Percentiles rank a stretch among this genome's conserved stretches.
Conservation (phyloP, 176 grass and related monocot species). For the Calamus simplicifolius region DNA sequence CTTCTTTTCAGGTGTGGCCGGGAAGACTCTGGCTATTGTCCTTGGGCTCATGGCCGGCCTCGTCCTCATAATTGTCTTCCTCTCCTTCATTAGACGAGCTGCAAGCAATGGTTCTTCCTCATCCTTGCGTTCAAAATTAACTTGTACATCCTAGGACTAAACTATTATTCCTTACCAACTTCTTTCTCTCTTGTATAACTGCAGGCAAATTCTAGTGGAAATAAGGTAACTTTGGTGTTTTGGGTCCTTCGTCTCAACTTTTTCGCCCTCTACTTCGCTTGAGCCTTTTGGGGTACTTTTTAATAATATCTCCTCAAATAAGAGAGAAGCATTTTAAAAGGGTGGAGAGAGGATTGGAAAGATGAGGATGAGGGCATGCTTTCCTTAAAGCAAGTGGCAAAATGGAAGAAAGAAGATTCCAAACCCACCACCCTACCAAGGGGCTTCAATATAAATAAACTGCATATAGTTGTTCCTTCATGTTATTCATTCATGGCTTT, state of each 20-base stretch:
- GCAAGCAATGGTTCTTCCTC: too few relatives aligned
- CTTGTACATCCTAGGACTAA: too few relatives aligned
- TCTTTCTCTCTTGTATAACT: too few relatives aligned
- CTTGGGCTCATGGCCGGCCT: too few relatives aligned
- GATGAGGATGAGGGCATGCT: neutral
- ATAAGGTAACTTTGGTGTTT: neutral
- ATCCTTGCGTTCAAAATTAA: too few relatives aligned
- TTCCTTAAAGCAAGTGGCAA: neutral
- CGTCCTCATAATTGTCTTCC: too few relatives aligned
- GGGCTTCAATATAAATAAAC: constrained; percentile 19
- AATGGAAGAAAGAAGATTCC: constrained; percentile 44
- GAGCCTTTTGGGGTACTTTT: constrained; percentile 30
- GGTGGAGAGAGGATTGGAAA: neutral
- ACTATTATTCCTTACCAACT: too few relatives aligned
- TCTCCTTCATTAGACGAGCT: too few relatives aligned
- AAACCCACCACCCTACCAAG: constrained; percentile 9
- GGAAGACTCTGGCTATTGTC: too few relatives aligned
- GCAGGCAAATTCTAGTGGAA: constrained; percentile 63
- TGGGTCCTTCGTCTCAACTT: constrained; percentile 31
- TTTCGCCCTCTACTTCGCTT: neutral
- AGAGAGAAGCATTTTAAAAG: constrained; percentile 30
- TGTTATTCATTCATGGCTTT: constrained; percentile 15
- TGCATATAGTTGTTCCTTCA: constrained; percentile 14
- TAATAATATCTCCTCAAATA: constrained; percentile 32
- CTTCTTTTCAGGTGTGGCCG: too few relatives aligned